Evolutionary conservation across 805 yeast species (phyloP).

Genomic region (Phaffomyces opuntiae): DNA sequence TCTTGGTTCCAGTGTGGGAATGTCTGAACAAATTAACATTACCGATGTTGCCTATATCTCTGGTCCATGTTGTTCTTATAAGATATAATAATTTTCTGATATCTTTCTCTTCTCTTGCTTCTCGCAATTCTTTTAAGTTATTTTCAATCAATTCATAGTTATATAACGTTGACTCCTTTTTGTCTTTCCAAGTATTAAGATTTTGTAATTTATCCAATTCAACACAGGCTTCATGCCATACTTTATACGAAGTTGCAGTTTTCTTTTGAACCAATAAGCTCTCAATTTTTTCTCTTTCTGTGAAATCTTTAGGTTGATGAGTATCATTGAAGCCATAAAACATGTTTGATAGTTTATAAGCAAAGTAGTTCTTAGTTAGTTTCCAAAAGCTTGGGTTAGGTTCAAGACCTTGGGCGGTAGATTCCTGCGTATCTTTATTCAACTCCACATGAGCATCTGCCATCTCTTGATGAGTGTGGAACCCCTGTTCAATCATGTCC

Average conservation of each 20-base stretch:
- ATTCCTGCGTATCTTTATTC: not conserved
- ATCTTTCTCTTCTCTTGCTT: conserved; percentile 53
- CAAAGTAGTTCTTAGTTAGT: conserved; percentile 4
- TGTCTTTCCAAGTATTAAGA: conserved; percentile 65
- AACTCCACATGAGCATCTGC: not conserved
- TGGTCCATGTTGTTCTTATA: conserved; percentile 75
- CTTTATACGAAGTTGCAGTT: conserved; percentile 43
- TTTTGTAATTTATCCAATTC: conserved; percentile 59
- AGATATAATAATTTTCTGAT: conserved; percentile 57
- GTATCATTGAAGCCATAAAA: conserved; percentile 5
- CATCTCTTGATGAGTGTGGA: conserved; percentile 1
- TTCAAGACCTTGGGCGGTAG: not conserved
- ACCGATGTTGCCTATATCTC: conserved; percentile 86
- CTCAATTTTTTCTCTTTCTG: conserved; percentile 30
- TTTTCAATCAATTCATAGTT: conserved; percentile 58
- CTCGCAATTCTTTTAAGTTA: conserved; percentile 47
- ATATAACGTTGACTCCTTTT: conserved; percentile 56
- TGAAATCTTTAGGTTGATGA: conserved; percentile 10
- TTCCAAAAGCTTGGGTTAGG: conserved; percentile 2
- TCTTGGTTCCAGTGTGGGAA: conserved; percentile 80
- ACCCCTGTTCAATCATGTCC: conserved; percentile 7
- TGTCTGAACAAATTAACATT: conserved; percentile 70
- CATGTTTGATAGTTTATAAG: not conserved
- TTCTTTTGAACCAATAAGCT: conserved; percentile 36
- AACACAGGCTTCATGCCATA: conserved; percentile 63